phyloP scores from a whole-genome alignment of 2,329 filamentous ascomycete species.

The Paraphaeosphaeria minitans region DNA sequence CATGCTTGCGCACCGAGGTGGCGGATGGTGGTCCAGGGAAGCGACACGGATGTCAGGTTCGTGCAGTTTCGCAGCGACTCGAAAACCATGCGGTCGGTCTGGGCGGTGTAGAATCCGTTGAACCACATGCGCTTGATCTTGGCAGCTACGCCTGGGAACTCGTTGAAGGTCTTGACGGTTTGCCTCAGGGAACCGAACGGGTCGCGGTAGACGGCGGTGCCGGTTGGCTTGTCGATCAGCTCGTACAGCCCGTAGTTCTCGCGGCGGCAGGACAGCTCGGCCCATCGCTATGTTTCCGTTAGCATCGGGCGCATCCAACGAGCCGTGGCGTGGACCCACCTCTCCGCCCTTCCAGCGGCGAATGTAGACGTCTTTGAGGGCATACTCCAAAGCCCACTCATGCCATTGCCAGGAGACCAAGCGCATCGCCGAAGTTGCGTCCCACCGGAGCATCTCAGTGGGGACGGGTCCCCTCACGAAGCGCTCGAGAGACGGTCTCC shows the following conservation, averaged over 20 bases:
- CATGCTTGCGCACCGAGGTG: conserved; percentile 56
- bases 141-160: conserved; percentile 52
- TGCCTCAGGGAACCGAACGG: conserved; percentile 56
- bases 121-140: conserved; percentile 61
- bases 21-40: conserved; percentile 60
- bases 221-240: conserved; percentile 52
- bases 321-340: conserved; percentile 26
- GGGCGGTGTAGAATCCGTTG: conserved; percentile 58
- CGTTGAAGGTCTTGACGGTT: conserved; percentile 53
- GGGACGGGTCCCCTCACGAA: conserved; percentile 59
- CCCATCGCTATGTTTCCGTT: conserved; percentile 53
- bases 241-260: conserved; percentile 55
- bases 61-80: conserved; percentile 54
- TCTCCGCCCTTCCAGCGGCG: conserved; percentile 57
- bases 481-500: conserved; percentile 52
- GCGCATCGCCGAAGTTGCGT: conserved; percentile 55
- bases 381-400: conserved; percentile 58
- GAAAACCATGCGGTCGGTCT: conserved; percentile 57
- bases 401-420: conserved; percentile 59
- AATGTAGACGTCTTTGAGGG: conserved; percentile 58
- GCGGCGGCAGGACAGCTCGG: conserved; percentile 53
- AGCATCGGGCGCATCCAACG: conserved; percentile 12
- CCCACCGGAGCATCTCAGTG: conserved; percentile 58
- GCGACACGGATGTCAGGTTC: conserved; percentile 54
- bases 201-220: conserved; percentile 58